These are phyloP conservation scores for Scedosporium apiospermum DNA, from an alignment of 2,329 filamentous ascomycete species.

Conservation along the genomic window DNA sequence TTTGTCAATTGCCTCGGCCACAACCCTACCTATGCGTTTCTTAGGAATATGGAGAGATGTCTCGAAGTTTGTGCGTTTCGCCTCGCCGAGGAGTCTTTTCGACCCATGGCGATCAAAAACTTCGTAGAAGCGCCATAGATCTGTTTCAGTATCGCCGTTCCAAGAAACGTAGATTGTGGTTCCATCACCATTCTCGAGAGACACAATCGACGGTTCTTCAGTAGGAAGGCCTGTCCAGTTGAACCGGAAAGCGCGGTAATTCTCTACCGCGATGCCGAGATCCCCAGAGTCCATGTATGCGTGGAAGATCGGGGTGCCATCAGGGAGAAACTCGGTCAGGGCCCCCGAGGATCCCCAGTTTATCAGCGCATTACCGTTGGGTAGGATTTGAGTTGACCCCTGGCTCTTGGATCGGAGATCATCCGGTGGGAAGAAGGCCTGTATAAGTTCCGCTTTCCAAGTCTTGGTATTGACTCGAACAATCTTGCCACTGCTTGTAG, in stretches of 20 bases:
- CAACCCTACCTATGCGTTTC: not conserved
- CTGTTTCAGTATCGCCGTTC: slow-evolving; percentile 40
- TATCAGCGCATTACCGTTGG: slow-evolving; percentile 42
- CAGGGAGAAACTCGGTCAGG: slow-evolving; percentile 33
- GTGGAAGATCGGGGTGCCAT: slow-evolving; percentile 44
- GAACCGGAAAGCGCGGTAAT: slow-evolving; percentile 45
- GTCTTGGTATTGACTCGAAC: slow-evolving; percentile 34
- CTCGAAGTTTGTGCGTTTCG: slow-evolving; percentile 32
- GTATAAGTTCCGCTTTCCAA: slow-evolving; percentile 34
- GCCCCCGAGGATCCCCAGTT: slow-evolving; percentile 45
- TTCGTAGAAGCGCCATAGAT: slow-evolving; percentile 39
- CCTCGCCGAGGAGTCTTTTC: slow-evolving; percentile 26
- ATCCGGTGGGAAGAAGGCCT: slow-evolving; percentile 38
- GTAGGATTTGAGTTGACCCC: slow-evolving; percentile 41
- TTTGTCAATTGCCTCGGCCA: not conserved
- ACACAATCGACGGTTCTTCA: slow-evolving; percentile 16
- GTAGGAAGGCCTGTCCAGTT: slow-evolving; percentile 40
- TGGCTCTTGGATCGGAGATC: slow-evolving; percentile 37
- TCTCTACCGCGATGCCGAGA: slow-evolving; percentile 31
- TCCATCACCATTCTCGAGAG: slow-evolving; percentile 13
- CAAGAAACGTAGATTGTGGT: slow-evolving; percentile 38
- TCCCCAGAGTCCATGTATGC: slow-evolving; percentile 31
- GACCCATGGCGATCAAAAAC: slow-evolving; percentile 22
- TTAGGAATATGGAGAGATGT: slow-evolving; percentile 19
- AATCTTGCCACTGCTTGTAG: slow-evolving; percentile 34